phyloP scores from a whole-genome alignment of 306 rosid genomes.

The Mucuna pruriens region DNA sequence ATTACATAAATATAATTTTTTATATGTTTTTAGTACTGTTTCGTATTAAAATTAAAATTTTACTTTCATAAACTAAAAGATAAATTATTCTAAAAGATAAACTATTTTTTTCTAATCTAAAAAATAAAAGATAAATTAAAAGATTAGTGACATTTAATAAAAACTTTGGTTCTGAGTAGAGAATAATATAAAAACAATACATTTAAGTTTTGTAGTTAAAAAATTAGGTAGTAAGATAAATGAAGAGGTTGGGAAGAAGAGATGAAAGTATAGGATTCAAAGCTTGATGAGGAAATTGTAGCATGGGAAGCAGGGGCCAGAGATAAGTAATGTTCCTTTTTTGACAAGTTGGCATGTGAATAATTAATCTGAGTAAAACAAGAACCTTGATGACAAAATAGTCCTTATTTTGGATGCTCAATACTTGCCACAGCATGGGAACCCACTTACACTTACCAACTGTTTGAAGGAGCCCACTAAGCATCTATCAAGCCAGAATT shows the following conservation, averaged over 20 bases:
- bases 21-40: no score
- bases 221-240: neutral
- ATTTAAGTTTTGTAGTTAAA: no score
- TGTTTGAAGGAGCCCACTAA: constrained; percentile 2
- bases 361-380: neutral
- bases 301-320: constrained; percentile 12
- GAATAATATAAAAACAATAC: no score
- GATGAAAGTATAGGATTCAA: neutral
- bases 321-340: neutral
- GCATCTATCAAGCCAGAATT: constrained; percentile 17
- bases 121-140: no score
- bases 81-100: no score
- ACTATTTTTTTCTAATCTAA: no score
- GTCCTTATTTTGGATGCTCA: constrained; percentile 35
- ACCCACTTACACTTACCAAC: constrained; percentile 29
- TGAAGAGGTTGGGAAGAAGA: neutral
- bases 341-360: constrained; percentile 44
- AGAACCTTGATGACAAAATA: constrained; percentile 33
- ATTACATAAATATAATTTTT: no score
- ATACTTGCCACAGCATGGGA: constrained; percentile 37
- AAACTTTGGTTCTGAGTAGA: no score
- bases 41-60: no score
- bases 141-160: no score
- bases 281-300: neutral
- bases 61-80: no score